Evolutionary conservation across 352 stramenopile genomes (phyloP), one percentile per base, ranked within the genome.

Genomic region (Albugo candida): DNA sequence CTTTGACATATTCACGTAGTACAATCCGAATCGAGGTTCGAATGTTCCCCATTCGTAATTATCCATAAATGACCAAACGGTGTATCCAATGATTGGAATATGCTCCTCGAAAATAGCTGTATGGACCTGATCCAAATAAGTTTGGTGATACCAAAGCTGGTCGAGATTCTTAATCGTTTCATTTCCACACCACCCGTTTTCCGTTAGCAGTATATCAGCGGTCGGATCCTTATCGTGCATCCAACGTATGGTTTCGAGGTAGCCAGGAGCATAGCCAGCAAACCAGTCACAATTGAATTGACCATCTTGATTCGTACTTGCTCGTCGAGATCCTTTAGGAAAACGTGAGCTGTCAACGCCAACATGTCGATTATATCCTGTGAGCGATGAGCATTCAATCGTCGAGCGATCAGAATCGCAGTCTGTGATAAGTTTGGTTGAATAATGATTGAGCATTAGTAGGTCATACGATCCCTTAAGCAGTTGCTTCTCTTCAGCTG

Each of bases 31-130:
- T n/a, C 58, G 54, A 37, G 58, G 53, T 4, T 56, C 51, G 14
- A 59, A 64, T 36, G 48, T 55, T 46, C 75, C 59, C 83, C 83
- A 93, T 60, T 97, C 91, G 57, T 94, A 97, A 53, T 96, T 97
- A 56, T 97, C 84, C 38, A 96, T 52, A 37, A 98, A 80, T 27
- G 65, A 86, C 89, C 87, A 97, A 5, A 74, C 82, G 60, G 84
- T 96, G 62, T 96, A 97, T 5, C 83, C 88, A 45, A 80, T 64
- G 27, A 97, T 54, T 19, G 71, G 63, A 40, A 88, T 79, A 10
- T 73, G 61, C 10, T 80, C 53, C 19, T 82, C 54, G 2, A 50
- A 50, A 11, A 82, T 61, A 27, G 64, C 72, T 47, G 55, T 65
- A 55, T 82, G 61, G 21, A 88, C 61, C 49, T 82, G 61, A 11